phyloP scores from a whole-genome alignment of 148 eudicot genomes.

The Nyssa sinensis region DNA sequence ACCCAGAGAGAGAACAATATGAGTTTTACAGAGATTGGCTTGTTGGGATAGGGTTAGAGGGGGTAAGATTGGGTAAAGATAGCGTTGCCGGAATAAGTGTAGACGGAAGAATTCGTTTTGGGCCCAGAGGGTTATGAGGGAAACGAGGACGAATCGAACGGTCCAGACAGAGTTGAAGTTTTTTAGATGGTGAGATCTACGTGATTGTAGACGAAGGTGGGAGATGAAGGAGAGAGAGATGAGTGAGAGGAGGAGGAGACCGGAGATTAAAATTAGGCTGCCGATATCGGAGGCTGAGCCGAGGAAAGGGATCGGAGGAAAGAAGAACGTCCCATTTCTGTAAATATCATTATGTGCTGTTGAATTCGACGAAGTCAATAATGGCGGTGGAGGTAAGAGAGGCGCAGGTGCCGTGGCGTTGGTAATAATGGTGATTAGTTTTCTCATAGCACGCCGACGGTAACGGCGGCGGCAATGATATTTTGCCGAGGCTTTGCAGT shows the following conservation, averaged over 20 bases:
- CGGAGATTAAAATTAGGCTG: conserved; percentile 29
- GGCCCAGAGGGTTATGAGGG: conserved; percentile 45
- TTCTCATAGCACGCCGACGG: conserved; percentile 27
- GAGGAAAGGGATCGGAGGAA: conserved; percentile 17
- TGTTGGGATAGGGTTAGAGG: conserved; percentile 27
- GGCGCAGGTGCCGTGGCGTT: neutral
- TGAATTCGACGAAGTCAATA: neutral
- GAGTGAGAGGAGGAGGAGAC: conserved; percentile 41
- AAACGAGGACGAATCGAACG: conserved; percentile 48
- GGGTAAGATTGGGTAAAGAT: conserved; percentile 31
- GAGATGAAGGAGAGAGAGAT: conserved; percentile 41
- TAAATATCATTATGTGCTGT: no score
- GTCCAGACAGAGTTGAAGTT: conserved; percentile 55
- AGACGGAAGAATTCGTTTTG: conserved; percentile 46
- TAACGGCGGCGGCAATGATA: conserved; percentile 1
- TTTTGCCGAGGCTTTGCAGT: neutral
- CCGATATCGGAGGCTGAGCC: conserved; percentile 38
- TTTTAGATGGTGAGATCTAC: conserved; percentile 30
- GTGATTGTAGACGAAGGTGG: conserved; percentile 43
- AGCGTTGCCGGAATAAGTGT: conserved; percentile 31
- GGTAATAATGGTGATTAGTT: conserved; percentile 3
- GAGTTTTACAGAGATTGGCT: conserved; percentile 40
- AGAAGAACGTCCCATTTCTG: no score
- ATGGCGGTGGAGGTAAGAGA: neutral
- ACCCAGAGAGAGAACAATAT: conserved; percentile 62